phyloP scores from a whole-genome alignment of 1,139 yeast species.

The Saccharomyces uvarum region DNA sequence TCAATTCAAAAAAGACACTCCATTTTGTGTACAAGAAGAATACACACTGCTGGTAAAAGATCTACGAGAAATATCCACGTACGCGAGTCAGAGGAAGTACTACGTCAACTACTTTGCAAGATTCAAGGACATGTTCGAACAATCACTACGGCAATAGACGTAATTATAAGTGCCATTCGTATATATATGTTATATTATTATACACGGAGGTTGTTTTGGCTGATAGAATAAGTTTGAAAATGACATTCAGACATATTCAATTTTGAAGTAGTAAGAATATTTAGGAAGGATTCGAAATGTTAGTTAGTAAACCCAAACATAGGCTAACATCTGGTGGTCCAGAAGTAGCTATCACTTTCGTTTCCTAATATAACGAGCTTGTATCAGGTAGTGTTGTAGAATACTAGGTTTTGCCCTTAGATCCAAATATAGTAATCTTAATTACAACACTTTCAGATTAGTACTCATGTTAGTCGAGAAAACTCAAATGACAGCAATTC shows the following conservation, averaged over 20 bases:
- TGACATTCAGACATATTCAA: neutral
- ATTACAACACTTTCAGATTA: neutral
- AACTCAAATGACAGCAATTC: neutral
- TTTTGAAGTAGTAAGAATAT: neutral
- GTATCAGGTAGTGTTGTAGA: neutral
- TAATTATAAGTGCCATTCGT: neutral
- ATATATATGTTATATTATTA: neutral
- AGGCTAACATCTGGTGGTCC: neutral
- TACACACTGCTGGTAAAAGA: too few relatives aligned
- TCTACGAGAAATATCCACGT: too few relatives aligned
- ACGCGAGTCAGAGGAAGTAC: too few relatives aligned
- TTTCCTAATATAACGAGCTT: neutral
- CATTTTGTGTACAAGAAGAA: too few relatives aligned
- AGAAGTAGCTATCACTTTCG: neutral
- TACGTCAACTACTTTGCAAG: too few relatives aligned
- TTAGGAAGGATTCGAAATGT: neutral
- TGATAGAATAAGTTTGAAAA: neutral
- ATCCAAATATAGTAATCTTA: neutral
- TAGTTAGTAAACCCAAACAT: neutral
- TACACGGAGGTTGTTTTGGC: neutral
- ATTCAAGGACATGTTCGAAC: too few relatives aligned
- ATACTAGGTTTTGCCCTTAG: neutral
- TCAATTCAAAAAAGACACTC: too few relatives aligned
- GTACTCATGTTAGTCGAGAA: neutral
- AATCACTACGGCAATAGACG: too few relatives aligned